phyloP scores from a whole-genome alignment of 2,329 filamentous ascomycete species.

The Apiospora marii region DNA sequence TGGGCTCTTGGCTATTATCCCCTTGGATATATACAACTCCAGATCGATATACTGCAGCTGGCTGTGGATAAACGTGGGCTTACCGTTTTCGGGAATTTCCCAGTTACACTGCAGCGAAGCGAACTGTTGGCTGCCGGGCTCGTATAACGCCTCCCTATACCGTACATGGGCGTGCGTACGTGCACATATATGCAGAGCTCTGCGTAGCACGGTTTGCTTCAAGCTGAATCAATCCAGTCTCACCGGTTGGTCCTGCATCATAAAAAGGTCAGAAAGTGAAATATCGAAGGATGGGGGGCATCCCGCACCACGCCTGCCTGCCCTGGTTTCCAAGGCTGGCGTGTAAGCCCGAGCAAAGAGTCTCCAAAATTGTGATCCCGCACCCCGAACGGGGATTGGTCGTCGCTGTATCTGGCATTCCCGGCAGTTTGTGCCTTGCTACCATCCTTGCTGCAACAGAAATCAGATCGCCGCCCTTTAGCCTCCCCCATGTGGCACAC shows the following conservation, averaged over 20 bases:
- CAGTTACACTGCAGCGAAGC: conserved; percentile 4
- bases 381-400: not conserved
- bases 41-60: too few relatives aligned
- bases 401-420: not conserved
- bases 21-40: not conserved
- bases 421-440: conserved; percentile 16
- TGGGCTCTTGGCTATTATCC: not conserved
- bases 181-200: not conserved
- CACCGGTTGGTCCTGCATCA: not conserved
- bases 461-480: not conserved
- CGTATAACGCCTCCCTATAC: not conserved
- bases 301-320: not conserved
- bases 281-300: not conserved
- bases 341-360: not conserved
- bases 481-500: not conserved
- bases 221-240: not conserved
- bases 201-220: not conserved
- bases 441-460: not conserved
- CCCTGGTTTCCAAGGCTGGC: not conserved
- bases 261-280: not conserved
- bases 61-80: not conserved
- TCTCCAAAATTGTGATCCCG: not conserved
- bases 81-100: not conserved
- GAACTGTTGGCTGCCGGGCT: not conserved
- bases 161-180: not conserved